Percentiles rank a stretch among this genome's conserved stretches.
Conservation (phyloP, 2,329 filamentous ascomycete species). For the Hymenoscyphus linearis region DNA sequence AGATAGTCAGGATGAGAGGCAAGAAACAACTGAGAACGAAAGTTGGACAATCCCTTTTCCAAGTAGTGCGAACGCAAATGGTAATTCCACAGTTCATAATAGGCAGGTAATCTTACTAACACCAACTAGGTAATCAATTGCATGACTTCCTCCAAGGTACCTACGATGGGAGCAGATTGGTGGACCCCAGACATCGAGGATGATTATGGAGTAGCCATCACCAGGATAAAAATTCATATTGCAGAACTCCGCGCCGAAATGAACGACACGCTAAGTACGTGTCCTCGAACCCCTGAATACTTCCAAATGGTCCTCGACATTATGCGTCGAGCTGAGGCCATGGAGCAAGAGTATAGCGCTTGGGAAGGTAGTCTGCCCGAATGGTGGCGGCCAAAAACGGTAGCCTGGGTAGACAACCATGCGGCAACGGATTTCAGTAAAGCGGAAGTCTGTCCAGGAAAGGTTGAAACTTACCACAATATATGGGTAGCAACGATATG, state of each 20-base stretch:
- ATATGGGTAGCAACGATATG: constrained; percentile 53
- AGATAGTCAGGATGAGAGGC: constrained; percentile 53
- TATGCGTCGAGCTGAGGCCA: constrained; percentile 45
- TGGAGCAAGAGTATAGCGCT: constrained; percentile 46
- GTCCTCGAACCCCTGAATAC: constrained; percentile 44
- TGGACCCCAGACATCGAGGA: constrained; percentile 52
- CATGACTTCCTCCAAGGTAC: constrained; percentile 46
- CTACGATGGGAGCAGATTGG: constrained; percentile 52
- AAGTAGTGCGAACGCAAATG: constrained; percentile 57
- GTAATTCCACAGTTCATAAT: constrained; percentile 32
- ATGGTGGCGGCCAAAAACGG: constrained; percentile 46
- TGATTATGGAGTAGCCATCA: constrained; percentile 39
- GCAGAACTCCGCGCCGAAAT: constrained; percentile 52
- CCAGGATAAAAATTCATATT: constrained; percentile 45
- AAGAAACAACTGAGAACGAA: constrained; percentile 49
- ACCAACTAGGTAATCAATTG: constrained; percentile 54
- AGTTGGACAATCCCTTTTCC: constrained; percentile 50
- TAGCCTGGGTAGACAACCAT: constrained; percentile 52
- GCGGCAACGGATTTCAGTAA: constrained; percentile 46
- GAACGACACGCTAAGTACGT: constrained; percentile 43
- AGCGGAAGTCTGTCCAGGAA: constrained; percentile 54
- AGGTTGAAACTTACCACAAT: constrained; percentile 55
- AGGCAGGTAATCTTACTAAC: constrained; percentile 47
- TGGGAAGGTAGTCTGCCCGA: constrained; percentile 49
- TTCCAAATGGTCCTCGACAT: constrained; percentile 46